These are phyloP conservation scores for Citrus medica DNA, from an alignment of 345 rosid species.

Conservation along the genomic window DNA sequence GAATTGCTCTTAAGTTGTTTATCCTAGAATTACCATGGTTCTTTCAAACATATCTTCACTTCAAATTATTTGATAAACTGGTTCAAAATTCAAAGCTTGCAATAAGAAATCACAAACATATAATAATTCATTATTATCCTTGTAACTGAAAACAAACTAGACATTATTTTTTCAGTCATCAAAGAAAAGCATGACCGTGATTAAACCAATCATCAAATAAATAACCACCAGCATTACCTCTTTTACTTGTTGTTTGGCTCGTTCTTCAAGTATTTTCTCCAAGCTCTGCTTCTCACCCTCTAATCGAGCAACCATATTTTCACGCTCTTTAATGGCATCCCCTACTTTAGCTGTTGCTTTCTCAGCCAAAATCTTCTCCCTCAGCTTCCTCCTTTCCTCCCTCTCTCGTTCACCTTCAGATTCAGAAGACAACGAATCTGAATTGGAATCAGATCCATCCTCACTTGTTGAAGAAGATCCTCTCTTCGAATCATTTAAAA, in stretches of 20 bases:
- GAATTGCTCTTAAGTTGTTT: not conserved
- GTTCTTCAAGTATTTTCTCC: conserved; percentile 91
- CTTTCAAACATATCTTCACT: not conserved
- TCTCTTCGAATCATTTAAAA: conserved; percentile 43
- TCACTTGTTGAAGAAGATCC: conserved; percentile 26
- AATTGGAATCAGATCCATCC: conserved; percentile 54
- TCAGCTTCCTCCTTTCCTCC: conserved; percentile 67
- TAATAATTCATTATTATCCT: not conserved
- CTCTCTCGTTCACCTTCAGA: conserved; percentile 78
- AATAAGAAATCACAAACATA: not conserved
- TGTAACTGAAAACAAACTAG: not conserved
- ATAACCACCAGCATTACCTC: conserved; percentile 51
- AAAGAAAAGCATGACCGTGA: not conserved
- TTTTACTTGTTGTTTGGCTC: conserved; percentile 86
- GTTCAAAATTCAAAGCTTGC: not conserved
- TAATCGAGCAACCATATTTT: conserved; percentile 79
- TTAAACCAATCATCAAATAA: conserved; percentile 4
- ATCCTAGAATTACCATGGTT: not conserved
- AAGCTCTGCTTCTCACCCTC: conserved; percentile 95
- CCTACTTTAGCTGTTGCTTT: conserved; percentile 74
- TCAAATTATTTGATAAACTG: not conserved
- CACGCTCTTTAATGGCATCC: conserved; percentile 73
- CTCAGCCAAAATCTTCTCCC: conserved; percentile 74
- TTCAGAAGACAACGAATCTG: conserved; percentile 69
- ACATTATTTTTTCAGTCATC: not conserved